Evolutionary conservation across 495 filamentous ascomycete species (phyloP).

Genomic region (Neurospora intermedia): DNA sequence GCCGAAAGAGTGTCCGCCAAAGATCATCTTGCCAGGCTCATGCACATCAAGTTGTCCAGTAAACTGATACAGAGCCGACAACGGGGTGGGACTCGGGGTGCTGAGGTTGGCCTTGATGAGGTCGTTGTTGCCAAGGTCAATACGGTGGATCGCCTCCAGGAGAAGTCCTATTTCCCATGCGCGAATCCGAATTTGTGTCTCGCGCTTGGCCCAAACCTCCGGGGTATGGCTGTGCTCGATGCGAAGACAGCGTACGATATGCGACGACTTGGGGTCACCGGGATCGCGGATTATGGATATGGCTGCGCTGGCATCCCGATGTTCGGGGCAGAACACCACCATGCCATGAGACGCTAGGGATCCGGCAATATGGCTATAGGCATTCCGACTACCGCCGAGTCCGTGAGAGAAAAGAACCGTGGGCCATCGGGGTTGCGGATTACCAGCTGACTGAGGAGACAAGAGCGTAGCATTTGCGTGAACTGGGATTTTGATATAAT

Average conservation of each 20-base stretch:
- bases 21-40: constrained; percentile 58
- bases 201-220: constrained; percentile 48
- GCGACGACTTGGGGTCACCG: constrained; percentile 22
- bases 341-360: constrained; percentile 65
- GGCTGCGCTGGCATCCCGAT: constrained; percentile 62
- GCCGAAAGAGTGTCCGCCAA: constrained; percentile 68
- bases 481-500: constrained; percentile 50
- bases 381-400: constrained; percentile 59
- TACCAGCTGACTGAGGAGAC: constrained; percentile 15
- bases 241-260: constrained; percentile 33
- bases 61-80: constrained; percentile 39
- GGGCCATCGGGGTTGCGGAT: constrained; percentile 47
- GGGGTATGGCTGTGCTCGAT: constrained; percentile 43
- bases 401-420: constrained; percentile 76
- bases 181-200: constrained; percentile 58
- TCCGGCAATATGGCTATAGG: constrained; percentile 62
- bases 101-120: constrained; percentile 33
- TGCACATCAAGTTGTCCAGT: constrained; percentile 47
- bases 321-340: constrained; percentile 65
- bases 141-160: constrained; percentile 48
- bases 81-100: constrained; percentile 22
- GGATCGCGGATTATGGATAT: constrained; percentile 50
- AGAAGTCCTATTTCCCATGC: constrained; percentile 60
- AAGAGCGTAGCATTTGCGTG: constrained; percentile 31
- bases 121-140: constrained; percentile 41